phyloP scores from a whole-genome alignment of 1,284 basidiomycete species.

The Ustilago loliicola region DNA sequence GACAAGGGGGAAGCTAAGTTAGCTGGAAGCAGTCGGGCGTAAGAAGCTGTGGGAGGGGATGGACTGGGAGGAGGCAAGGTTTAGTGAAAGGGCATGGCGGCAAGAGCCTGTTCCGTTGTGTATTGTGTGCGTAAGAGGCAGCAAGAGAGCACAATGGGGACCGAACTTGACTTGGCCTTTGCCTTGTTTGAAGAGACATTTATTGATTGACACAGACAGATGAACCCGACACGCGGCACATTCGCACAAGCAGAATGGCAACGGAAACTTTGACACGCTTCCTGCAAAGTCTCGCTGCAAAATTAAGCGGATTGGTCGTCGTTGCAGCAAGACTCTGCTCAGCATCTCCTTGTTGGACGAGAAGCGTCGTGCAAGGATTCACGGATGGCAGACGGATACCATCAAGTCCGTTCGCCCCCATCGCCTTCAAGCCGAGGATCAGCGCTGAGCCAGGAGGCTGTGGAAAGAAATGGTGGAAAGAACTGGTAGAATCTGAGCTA shows the following conservation, averaged over 20 bases:
- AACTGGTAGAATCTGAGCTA: too few relatives aligned
- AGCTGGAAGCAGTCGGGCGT: conserved; percentile 3
- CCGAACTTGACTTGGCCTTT: conserved; percentile 4
- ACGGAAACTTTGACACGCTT: conserved; percentile 10
- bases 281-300: conserved; percentile 2
- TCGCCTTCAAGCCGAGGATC: neutral
- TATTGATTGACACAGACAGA: conserved; percentile 7
- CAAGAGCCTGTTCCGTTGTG: neutral
- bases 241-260: neutral
- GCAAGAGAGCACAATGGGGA: neutral
- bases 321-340: neutral
- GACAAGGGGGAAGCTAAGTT: neutral
- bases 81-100: neutral
- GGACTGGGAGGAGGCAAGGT: neutral
- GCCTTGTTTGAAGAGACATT: conserved; percentile 8
- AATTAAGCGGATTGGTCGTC: neutral
- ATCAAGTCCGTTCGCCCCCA: neutral
- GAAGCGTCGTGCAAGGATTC: neutral
- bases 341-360: neutral
- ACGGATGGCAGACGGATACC: too few relatives aligned
- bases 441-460: neutral
- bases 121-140: neutral
- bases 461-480: too few relatives aligned
- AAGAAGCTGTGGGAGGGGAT: conserved; percentile 3
- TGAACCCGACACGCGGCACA: conserved; percentile 13